A percentile compares a stretch with the other conserved stretches of the same genome.
phyloP scores from a whole-genome alignment of 768 basidiomycete species.

The Tubosaeta brunneosetosa region DNA sequence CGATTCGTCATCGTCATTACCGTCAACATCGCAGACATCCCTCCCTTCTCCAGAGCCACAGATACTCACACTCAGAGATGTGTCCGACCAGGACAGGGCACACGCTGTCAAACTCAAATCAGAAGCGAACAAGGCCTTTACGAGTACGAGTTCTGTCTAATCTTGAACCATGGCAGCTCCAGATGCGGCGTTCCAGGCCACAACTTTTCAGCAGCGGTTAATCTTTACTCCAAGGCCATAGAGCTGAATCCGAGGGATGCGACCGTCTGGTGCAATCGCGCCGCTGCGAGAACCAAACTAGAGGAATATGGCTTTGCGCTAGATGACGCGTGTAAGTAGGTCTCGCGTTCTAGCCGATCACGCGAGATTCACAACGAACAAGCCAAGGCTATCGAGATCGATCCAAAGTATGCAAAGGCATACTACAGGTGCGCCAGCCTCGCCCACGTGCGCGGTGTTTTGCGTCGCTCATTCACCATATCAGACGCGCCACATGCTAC shows the following conservation, averaged over 20 bases:
- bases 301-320: slow-evolving; percentile 94
- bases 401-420: slow-evolving; percentile 87
- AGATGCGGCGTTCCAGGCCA: slow-evolving; percentile 42
- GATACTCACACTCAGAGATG: slow-evolving; percentile 46
- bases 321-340: slow-evolving; percentile 71
- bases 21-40: slow-evolving; percentile 54
- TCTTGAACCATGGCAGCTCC: not conserved
- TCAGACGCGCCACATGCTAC: slow-evolving; percentile 83
- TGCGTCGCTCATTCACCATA: not conserved
- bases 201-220: slow-evolving; percentile 71
- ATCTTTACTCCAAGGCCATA: slow-evolving; percentile 80
- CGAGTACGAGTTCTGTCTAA: slow-evolving; percentile 36
- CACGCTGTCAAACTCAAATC: slow-evolving; percentile 72
- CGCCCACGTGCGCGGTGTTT: not conserved
- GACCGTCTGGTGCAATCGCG: slow-evolving; percentile 92
- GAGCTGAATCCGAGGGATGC: slow-evolving; percentile 83
- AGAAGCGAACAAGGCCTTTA: slow-evolving; percentile 86
- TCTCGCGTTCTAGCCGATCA: slow-evolving; percentile 3
- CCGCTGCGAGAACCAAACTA: slow-evolving; percentile 87
- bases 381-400: slow-evolving; percentile 80
- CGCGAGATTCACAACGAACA: slow-evolving; percentile 30
- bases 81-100: slow-evolving; percentile 67
- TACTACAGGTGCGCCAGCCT: slow-evolving; percentile 62
- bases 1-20: slow-evolving; percentile 26
- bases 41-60: slow-evolving; percentile 56